Percentiles rank a stretch among this genome's conserved stretches.
These are phyloP conservation scores for Funneliformis geosporum DNA, from an alignment of 192 early-diverging fungal genomes.

Conservation along the genomic window DNA sequence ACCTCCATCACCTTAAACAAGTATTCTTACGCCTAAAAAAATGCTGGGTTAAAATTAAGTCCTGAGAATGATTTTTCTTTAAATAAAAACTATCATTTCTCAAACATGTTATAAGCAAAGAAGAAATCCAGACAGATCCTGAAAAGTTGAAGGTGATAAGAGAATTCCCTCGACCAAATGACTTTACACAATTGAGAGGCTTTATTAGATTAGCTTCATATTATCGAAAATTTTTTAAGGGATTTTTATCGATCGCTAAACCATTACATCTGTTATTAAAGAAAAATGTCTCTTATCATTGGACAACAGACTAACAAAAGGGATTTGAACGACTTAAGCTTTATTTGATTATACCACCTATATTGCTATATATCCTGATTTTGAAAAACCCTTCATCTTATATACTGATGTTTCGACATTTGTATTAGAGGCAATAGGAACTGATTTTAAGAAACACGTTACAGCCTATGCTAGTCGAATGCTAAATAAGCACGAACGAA, in stretches of 20 bases:
- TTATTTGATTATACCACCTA: too few relatives aligned
- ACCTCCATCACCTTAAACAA: background rate
- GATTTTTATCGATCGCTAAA: background rate
- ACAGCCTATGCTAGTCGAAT: background rate
- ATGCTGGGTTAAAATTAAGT: background rate
- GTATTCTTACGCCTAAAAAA: background rate
- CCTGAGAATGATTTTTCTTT: background rate
- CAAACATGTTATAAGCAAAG: background rate
- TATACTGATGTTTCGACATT: background rate
- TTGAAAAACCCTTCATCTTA: background rate
- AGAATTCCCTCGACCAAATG: background rate
- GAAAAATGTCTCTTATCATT: background rate
- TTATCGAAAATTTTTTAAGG: too few relatives aligned
- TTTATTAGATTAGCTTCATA: background rate
- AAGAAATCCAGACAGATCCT: background rate
- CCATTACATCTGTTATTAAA: background rate
- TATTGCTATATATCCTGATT: too few relatives aligned
- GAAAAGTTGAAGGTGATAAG: background rate
- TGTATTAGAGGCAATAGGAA: background rate
- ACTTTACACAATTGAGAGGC: background rate
- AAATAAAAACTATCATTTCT: background rate
- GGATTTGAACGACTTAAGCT: background rate
- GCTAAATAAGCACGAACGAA: background rate
- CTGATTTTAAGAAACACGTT: background rate
- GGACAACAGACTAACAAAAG: background rate